These are phyloP conservation scores for Hypoxylon rubiginosum DNA, from an alignment of 2,329 filamentous ascomycete genomes.

Conservation along the genomic window DNA sequence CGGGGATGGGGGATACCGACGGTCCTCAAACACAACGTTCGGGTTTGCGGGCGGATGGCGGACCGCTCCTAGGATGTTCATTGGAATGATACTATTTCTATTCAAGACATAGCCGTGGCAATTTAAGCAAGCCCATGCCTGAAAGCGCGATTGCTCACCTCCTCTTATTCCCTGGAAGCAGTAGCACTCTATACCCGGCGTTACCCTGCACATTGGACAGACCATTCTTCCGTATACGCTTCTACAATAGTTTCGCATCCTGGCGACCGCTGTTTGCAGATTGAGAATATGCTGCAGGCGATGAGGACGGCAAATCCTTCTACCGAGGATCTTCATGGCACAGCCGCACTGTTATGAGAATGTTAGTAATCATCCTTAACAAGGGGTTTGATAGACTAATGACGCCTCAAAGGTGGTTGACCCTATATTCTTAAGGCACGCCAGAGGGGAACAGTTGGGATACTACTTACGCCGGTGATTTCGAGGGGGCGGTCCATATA, in stretches of 20 bases:
- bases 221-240: slow-evolving; percentile 21
- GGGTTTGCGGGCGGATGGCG: too few relatives aligned
- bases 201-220: slow-evolving; percentile 16
- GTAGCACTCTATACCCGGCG: slow-evolving; percentile 10
- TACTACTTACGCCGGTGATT: not conserved
- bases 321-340: slow-evolving; percentile 20
- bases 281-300: slow-evolving; percentile 25
- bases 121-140: slow-evolving; percentile 17
- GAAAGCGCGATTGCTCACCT: not conserved
- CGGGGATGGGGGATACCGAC: not conserved
- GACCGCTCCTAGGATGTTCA: not conserved
- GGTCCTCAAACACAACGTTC: too few relatives aligned
- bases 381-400: not conserved
- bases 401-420: too few relatives aligned
- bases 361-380: not conserved
- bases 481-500: not conserved
- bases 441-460: not conserved
- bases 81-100: not conserved
- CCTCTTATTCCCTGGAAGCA: not conserved
- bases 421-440: too few relatives aligned
- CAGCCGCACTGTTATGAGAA: slow-evolving; percentile 26
- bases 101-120: slow-evolving; percentile 21
- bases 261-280: not conserved
- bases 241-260: slow-evolving; percentile 14
- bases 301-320: slow-evolving; percentile 33